These are phyloP conservation scores for Crithidia acanthocephali DNA, from an alignment of 208 protist species.

Conservation along the genomic window DNA sequence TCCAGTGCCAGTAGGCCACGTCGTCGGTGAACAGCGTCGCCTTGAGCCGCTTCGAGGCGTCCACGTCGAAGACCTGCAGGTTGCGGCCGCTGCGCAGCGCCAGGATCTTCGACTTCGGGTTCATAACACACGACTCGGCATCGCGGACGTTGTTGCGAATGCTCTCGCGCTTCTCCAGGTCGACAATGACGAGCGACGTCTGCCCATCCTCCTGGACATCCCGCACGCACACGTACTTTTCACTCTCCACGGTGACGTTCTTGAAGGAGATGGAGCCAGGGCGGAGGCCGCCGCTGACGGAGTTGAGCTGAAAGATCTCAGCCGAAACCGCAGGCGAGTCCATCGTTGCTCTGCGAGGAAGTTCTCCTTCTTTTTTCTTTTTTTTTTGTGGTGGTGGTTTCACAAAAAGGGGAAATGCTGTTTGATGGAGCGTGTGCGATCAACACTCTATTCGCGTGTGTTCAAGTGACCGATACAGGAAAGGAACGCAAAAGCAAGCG, in stretches of 20 bases:
- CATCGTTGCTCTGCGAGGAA: conserved; percentile 32
- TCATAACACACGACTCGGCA: conserved; percentile 99
- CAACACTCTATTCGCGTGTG: not conserved
- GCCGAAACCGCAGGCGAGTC: conserved; percentile 48
- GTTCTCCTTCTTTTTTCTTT: not conserved
- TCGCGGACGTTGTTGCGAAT: conserved; percentile 97
- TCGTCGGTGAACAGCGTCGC: conserved; percentile 93
- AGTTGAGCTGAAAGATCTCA: conserved; percentile 90
- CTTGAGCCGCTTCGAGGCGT: conserved; percentile 97
- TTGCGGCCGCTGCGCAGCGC: conserved; percentile 96
- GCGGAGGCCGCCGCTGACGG: conserved; percentile 91
- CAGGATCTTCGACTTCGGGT: conserved; percentile 96
- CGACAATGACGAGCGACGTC: conserved; percentile 92
- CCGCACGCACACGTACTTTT: conserved; percentile 98
- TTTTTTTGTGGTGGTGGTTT: not conserved
- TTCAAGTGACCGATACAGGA: not conserved
- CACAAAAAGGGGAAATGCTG: not conserved
- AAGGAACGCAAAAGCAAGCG: not conserved
- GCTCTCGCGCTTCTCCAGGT: conserved; percentile 96
- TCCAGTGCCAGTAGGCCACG: conserved; percentile 98
- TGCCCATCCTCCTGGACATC: conserved; percentile 91
- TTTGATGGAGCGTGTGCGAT: not conserved
- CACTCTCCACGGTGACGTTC: conserved; percentile 97
- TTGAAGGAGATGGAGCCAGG: conserved; percentile 95
- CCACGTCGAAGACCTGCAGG: conserved; percentile 99